Percentiles rank a stretch among this genome's conserved stretches.
Evolutionary conservation across 805 yeast species (phyloP).

Genomic region (Candida dajiaensis): DNA sequence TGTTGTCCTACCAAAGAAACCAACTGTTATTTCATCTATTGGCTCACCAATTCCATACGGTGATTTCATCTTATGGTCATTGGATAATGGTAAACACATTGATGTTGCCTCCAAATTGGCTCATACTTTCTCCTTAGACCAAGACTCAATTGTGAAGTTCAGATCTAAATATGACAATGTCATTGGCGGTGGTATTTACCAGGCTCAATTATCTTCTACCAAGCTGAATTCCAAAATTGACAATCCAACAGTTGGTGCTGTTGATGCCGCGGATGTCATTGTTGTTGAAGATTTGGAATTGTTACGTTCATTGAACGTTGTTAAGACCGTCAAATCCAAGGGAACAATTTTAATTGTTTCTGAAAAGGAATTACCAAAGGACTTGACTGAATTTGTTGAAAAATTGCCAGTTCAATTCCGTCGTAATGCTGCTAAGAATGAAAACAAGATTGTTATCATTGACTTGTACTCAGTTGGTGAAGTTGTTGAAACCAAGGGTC

Average conservation of each 20-base stretch:
- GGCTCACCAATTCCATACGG: constrained; percentile 15
- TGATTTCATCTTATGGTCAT: constrained; percentile 55
- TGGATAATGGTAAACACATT: constrained; percentile 53
- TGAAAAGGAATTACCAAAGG: constrained; percentile 31
- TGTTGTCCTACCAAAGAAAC: constrained; percentile 25
- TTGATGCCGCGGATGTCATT: constrained; percentile 59
- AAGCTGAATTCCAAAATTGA: constrained; percentile 15
- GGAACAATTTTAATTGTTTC: constrained; percentile 48
- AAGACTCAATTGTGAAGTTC: constrained; percentile 43
- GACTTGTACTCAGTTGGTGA: constrained; percentile 63
- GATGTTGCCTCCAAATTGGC: constrained; percentile 60
- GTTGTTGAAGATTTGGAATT: constrained; percentile 57
- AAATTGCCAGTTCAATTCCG: constrained; percentile 52
- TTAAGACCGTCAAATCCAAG: constrained; percentile 49
- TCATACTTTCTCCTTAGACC: constrained; percentile 61
- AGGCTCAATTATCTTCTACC: constrained; percentile 47
- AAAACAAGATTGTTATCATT: constrained; percentile 47
- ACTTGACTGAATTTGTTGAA: constrained; percentile 40
- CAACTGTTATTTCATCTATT: constrained; percentile 2
- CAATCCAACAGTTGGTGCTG: constrained; percentile 22
- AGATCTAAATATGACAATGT: constrained; percentile 69
- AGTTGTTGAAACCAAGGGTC: constrained; percentile 66
- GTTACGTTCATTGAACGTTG: constrained; percentile 53
- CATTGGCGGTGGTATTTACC: constrained; percentile 68
- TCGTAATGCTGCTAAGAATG: constrained; percentile 44